Evolutionary conservation across 768 basidiomycete genomes (phyloP), one percentile per base, ranked within the genome.

Genomic region (Leccinellum albellum): DNA sequence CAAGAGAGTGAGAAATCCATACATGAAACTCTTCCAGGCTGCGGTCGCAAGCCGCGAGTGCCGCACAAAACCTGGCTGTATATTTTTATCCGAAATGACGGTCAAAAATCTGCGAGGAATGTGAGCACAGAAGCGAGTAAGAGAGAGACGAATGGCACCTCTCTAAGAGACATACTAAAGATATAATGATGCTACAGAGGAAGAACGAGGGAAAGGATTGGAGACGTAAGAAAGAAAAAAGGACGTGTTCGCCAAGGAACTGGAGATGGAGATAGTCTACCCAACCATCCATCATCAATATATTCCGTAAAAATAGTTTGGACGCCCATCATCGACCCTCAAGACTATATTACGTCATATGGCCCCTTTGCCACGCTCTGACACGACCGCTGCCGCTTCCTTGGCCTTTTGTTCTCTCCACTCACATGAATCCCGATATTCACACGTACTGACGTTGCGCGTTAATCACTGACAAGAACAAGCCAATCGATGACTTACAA

Each of bases 371-470:
- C 45, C 23, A n/a, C 44, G 26, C 26, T 26, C 26, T 3, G 26
- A 26, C 6, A n/a, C n/a, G n/a, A n/a, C n/a, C 23, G 44, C 21
- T 13, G 12, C 26, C 26, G 61, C 55, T 49, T 83, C 82, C 56
- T 70, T 61, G 23, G 83, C 84, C 60, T 76, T 78, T 46, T 61
- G 55, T 48, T 74, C 76, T 59, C 90, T 77, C 91, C 91, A 94
- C 73, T 94, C 92, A 64, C 92, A 94, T 13, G 82, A 85, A 3
- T 78, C 73, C 31, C 73, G 72, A 66, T 91, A 94, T 71, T 92
- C 90, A 65, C 91, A 94, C 14, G 79, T 76, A 47, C 87, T 88
- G 52, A 44, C n/a, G 33, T 66, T 48, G 59, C 37, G 4, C 48
- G 40, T 26, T 42, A 24, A 29, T 40, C 37, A 17, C 29, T 15